phyloP scores from a whole-genome alignment of 345 rosid species.

The Pistacia integerrima region DNA sequence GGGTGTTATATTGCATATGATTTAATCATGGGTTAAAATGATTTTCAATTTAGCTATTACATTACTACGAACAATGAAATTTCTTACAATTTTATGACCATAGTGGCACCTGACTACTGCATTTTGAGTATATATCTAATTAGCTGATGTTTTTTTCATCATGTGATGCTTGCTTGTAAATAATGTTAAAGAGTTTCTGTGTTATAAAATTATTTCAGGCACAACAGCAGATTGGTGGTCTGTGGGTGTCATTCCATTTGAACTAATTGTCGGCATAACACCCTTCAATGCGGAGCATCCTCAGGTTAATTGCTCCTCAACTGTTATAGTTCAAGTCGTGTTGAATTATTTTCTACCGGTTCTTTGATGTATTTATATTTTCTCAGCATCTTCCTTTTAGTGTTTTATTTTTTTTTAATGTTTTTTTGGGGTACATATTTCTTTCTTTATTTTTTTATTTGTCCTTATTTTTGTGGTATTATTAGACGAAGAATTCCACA shows the following conservation, averaged over 20 bases:
- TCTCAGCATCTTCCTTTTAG: neutral
- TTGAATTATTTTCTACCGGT: slow-evolving; percentile 8
- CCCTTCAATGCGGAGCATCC: slow-evolving; percentile 99
- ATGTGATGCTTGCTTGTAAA: slow-evolving; percentile 20
- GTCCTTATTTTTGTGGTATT: neutral
- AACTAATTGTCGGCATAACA: slow-evolving; percentile 94
- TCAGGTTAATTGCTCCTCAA: slow-evolving; percentile 44
- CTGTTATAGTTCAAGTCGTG: neutral
- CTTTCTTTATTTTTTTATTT: neutral
- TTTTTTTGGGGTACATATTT: neutral
- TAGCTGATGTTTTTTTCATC: slow-evolving; percentile 3
- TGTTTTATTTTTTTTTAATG: neutral
- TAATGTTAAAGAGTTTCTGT: neutral
- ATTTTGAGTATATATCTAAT: neutral
- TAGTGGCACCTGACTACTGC: neutral
- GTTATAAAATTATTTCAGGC: slow-evolving; percentile 52
- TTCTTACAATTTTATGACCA: neutral
- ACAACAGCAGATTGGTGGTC: slow-evolving; percentile 99
- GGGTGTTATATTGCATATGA: too few species aligned
- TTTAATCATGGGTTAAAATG: neutral
- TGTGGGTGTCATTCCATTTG: slow-evolving; percentile 92
- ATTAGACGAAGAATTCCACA: neutral
- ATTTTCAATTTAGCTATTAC: neutral
- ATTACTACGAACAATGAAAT: neutral
- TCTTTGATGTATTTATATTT: slow-evolving; percentile 2